phyloP scores from a whole-genome alignment of 805 yeast genomes.

The Kodamaea leandrae region DNA sequence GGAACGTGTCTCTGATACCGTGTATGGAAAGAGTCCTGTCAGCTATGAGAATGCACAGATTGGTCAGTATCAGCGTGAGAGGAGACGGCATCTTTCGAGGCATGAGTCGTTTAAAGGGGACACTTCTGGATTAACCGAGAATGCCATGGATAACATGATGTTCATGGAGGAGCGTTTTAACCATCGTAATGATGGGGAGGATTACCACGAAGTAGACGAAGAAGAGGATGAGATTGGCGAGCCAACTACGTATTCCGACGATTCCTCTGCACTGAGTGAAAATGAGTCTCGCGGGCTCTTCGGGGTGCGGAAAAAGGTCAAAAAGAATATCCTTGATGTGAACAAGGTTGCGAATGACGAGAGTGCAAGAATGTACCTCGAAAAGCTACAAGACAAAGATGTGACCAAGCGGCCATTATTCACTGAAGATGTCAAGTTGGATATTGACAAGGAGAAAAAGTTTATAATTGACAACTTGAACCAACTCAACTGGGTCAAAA shows the following conservation, averaged over 20 bases:
- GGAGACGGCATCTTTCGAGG: conserved; percentile 23
- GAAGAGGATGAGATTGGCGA: conserved; percentile 11
- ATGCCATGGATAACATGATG: conserved; percentile 29
- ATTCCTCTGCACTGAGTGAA: conserved; percentile 4
- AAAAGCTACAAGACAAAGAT: conserved; percentile 17
- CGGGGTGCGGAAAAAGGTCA: conserved; percentile 1
- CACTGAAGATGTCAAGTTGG: conserved; percentile 21
- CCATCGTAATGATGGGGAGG: conserved; percentile 1
- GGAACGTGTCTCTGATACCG: conserved; percentile 30
- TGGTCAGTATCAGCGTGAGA: conserved; percentile 29
- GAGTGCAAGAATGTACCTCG: conserved; percentile 16
- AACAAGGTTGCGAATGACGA: conserved; percentile 22
- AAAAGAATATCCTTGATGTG: conserved; percentile 1
- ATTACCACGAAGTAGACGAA: conserved; percentile 10
- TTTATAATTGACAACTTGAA: conserved; percentile 56
- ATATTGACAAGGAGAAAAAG: conserved; percentile 36
- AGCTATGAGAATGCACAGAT: conserved; percentile 31
- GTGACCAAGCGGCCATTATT: conserved; percentile 29
- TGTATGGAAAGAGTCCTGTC: conserved; percentile 25
- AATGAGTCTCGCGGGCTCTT: conserved; percentile 10
- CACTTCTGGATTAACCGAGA: conserved; percentile 36
- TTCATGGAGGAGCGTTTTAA: conserved; percentile 21
- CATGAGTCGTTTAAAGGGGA: conserved; percentile 42
- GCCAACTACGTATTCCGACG: neutral
- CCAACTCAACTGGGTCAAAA: conserved; percentile 68